phyloP scores from a whole-genome alignment of 2,329 filamentous ascomycete genomes.

The Cordyceps cateniannulata region DNA sequence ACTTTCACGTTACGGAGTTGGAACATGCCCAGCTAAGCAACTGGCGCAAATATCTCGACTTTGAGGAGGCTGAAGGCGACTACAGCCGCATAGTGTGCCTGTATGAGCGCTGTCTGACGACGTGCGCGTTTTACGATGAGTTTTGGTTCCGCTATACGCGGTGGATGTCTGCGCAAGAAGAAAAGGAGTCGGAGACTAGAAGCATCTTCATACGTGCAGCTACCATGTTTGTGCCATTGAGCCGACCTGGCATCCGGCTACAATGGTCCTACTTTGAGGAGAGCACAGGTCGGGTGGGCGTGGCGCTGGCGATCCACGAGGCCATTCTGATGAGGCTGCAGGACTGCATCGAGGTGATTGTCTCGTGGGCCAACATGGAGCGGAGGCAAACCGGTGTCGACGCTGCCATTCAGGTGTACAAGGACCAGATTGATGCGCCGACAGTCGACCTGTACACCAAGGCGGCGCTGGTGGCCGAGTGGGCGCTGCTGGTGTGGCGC shows the following conservation, averaged over 20 bases:
- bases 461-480: slow-evolving; percentile 80
- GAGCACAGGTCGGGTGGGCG: slow-evolving; percentile 65
- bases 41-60: slow-evolving; percentile 95
- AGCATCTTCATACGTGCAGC: slow-evolving; percentile 87
- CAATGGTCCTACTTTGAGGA: slow-evolving; percentile 96
- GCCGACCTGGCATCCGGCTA: slow-evolving; percentile 73
- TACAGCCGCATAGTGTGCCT: slow-evolving; percentile 70
- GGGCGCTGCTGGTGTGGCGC: slow-evolving; percentile 83
- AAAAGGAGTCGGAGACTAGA: slow-evolving; percentile 82
- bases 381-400: slow-evolving; percentile 79
- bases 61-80: slow-evolving; percentile 81
- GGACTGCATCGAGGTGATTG: slow-evolving; percentile 78
- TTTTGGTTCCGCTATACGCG: slow-evolving; percentile 97
- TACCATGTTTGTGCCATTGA: slow-evolving; percentile 79
- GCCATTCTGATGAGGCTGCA: slow-evolving; percentile 72
- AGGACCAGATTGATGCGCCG: slow-evolving; percentile 68
- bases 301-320: slow-evolving; percentile 78
- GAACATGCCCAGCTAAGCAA: slow-evolving; percentile 79
- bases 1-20: slow-evolving; percentile 92
- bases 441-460: slow-evolving; percentile 72
- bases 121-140: slow-evolving; percentile 91
- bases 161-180: slow-evolving; percentile 80
- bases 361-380: slow-evolving; percentile 80
- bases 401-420: slow-evolving; percentile 76
- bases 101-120: slow-evolving; percentile 90